These are phyloP conservation scores for Westerdykella ornata DNA, from an alignment of 2,329 filamentous ascomycete species.

Conservation along the genomic window DNA sequence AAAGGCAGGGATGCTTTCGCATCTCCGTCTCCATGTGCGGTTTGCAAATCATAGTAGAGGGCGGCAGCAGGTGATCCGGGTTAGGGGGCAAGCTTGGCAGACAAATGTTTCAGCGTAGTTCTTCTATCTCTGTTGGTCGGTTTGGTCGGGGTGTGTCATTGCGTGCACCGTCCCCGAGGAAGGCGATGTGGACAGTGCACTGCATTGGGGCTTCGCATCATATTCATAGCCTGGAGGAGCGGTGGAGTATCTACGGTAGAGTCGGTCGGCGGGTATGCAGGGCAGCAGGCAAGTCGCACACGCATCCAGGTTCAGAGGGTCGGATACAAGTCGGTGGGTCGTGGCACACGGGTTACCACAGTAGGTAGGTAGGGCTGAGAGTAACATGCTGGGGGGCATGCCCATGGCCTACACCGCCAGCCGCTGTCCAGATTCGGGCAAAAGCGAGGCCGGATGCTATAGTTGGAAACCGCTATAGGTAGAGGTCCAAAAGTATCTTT, in stretches of 20 bases:
- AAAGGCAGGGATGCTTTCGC: background rate
- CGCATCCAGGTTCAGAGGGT: background rate
- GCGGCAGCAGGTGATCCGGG: constrained; percentile 1
- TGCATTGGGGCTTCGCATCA: constrained; percentile 21
- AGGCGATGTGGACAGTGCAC: constrained; percentile 17
- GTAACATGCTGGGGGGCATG: constrained; percentile 8
- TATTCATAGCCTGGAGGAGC: constrained; percentile 15
- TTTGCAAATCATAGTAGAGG: background rate
- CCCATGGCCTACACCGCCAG: constrained; percentile 22
- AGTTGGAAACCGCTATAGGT: constrained; percentile 23
- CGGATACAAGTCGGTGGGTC: background rate
- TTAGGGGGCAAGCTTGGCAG: constrained; percentile 7
- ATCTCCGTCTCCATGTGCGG: background rate
- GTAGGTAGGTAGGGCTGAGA: constrained; percentile 20
- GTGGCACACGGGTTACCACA: background rate
- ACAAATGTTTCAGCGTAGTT: constrained; percentile 9
- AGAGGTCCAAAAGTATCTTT: too few relatives aligned
- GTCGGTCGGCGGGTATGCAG: too few relatives aligned
- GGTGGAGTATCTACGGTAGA: constrained; percentile 11
- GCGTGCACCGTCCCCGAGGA: constrained; percentile 11
- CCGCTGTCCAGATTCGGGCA: constrained; percentile 7
- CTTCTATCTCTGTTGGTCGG: constrained; percentile 1
- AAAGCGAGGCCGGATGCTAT: constrained; percentile 10
- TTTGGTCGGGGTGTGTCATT: constrained; percentile 11
- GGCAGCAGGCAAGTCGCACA: too few relatives aligned